Conservation (phyloP, 2,329 filamentous ascomycete species). For the Fusarium sp. region DNA sequence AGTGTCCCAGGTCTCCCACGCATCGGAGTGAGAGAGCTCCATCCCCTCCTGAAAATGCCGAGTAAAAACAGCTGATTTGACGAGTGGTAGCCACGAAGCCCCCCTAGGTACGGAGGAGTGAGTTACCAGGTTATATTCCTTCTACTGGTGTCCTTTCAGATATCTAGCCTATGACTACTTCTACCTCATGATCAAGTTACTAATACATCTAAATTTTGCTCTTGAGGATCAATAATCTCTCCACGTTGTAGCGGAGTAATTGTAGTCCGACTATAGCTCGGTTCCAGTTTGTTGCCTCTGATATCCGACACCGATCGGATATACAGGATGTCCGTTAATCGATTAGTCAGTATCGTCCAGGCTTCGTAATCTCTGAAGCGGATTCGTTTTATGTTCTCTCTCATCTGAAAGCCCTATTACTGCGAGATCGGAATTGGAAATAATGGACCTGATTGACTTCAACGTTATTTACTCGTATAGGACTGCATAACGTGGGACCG, state of each 20-base stretch:
- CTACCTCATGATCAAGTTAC: accelerated
- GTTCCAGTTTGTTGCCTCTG: no score
- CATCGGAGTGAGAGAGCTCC: no score
- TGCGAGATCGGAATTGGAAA: accelerated
- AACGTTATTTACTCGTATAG: not conserved
- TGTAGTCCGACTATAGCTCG: not conserved
- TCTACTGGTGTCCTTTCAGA: no score
- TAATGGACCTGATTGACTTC: not conserved
- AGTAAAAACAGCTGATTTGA: not conserved
- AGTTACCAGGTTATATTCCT: no score
- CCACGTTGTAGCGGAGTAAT: not conserved
- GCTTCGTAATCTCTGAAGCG: accelerated
- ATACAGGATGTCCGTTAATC: accelerated
- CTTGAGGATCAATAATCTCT: accelerated
- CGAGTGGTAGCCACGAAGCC: not conserved
- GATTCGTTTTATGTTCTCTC: accelerated
- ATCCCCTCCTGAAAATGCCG: accelerated
- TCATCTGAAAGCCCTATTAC: accelerated
- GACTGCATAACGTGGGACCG: no score
- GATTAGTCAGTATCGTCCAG: not conserved
- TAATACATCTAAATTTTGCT: accelerated
- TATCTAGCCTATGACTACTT: not conserved
- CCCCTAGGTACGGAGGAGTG: accelerated
- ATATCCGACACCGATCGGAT: not conserved
- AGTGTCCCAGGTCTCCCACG: not conserved